Percentiles rank a stretch among this genome's conserved stretches.
Evolutionary conservation across 2,329 filamentous ascomycete genomes (phyloP).

Genomic region (Tolypocladium guangdongense): DNA sequence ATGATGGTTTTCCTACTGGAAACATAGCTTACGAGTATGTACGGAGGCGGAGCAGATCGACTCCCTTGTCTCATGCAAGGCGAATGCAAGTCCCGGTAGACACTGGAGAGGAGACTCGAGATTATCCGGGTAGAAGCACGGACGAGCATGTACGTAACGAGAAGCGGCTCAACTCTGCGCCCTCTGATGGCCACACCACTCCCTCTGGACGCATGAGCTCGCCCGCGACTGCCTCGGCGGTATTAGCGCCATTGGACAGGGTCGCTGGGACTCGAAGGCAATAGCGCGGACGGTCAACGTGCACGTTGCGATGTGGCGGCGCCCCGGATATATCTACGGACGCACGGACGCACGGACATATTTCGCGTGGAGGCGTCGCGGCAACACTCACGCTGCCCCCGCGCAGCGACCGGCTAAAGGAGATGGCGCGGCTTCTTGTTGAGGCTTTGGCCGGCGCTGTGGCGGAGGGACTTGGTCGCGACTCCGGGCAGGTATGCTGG

Average conservation of each 20-base stretch:
- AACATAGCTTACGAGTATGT: too few species aligned
- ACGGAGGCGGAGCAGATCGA: background rate
- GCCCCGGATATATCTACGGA: too few species aligned
- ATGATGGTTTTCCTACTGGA: too few species aligned
- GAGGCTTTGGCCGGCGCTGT: too few species aligned
- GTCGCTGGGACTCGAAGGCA: background rate
- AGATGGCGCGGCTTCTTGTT: background rate
- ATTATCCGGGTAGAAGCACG: background rate
- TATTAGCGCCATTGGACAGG: too few species aligned
- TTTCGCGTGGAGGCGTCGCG: background rate
- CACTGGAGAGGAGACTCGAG: background rate
- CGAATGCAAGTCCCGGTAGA: background rate
- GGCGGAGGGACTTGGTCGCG: too few species aligned
- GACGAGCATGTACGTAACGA: background rate
- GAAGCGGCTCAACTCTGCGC: background rate
- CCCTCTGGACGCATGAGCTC: too few species aligned
- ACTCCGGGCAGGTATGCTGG: too few species aligned
- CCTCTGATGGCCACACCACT: background rate
- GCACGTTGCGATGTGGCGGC: background rate
- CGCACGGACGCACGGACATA: background rate
- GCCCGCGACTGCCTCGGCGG: background rate
- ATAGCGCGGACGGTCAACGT: background rate
- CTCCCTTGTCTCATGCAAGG: background rate
- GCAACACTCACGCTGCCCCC: background rate
- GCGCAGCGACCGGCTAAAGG: background rate